Evolutionary conservation across 2,329 filamentous ascomycete species (phyloP), one percentile per base, ranked within the genome.

Genomic region (Epichloe bromicola): DNA sequence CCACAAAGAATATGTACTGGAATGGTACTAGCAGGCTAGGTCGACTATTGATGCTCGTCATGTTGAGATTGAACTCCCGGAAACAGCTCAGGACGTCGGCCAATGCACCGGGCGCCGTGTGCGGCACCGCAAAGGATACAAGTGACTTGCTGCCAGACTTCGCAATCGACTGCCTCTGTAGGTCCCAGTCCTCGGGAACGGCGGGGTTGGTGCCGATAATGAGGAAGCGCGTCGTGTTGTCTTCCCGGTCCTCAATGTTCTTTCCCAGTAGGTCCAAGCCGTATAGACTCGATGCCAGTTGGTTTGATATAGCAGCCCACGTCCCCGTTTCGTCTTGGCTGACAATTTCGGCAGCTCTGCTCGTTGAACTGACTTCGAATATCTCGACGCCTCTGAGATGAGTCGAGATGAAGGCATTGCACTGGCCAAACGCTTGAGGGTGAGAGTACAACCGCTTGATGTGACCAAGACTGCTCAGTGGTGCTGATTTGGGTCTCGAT

Each of bases 371-470:
- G 42, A 88, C 84, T 63, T 97, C 90, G 53, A 91, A 79, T 49
- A 83, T 77, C 69, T 95, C 88, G n/a, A 84, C 74, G 43, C 79
- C 79, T 58, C 82, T 82, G 55, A 95, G 78, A 59, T 86, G 73
- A 30, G 74, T 71, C 8, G 75, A 73, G 26, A 96, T 76, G 67
- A 95, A 95, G 8, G 63, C 67, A 43, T 82, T 82, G 67, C 90
- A 96, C 70, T 98, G 93, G 26, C 89, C 89, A 74, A 93, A 95
- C 30, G 89, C 93, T 68, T 98, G 93, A 10, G 91, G 90, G 67
- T 98, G 93, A 23, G 88, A 93, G 71, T 95, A 95, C 40, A 98
- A 68, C 61, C 84, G 83, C 58, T 75, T 78, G 60, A 97, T 76
- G 58, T 84, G 74, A 51, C 70, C 67, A 55, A 90, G 67, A 55